phyloP scores from a whole-genome alignment of 805 yeast species.

The Vanderwaltozyma yarrowii region DNA sequence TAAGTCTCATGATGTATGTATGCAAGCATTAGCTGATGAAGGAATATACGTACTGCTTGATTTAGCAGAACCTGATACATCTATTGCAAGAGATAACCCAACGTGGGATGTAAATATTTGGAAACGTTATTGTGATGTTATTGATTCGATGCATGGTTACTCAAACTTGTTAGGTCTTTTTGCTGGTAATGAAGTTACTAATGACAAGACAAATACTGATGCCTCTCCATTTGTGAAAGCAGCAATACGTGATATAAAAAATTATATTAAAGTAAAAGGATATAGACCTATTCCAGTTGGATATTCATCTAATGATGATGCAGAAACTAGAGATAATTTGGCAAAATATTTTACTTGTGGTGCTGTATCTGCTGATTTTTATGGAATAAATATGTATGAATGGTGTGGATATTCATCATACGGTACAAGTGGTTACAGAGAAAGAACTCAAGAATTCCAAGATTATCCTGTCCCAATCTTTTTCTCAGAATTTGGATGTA shows the following conservation, averaged over 20 bases:
- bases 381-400: constrained; percentile 80
- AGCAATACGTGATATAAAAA: constrained; percentile 81
- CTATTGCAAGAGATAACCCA: constrained; percentile 72
- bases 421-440: constrained; percentile 53
- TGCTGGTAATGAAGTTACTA: constrained; percentile 96
- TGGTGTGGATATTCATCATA: constrained; percentile 71
- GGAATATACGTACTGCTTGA: constrained; percentile 91
- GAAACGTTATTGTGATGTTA: constrained; percentile 69
- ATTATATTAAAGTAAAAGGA: constrained; percentile 48
- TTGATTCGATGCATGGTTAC: constrained; percentile 70
- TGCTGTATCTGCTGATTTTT: constrained; percentile 51
- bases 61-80: constrained; percentile 71
- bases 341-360: constrained; percentile 89
- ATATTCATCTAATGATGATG: constrained; percentile 84
- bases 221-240: constrained; percentile 95
- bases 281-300: constrained; percentile 88
- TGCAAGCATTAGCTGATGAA: constrained; percentile 63
- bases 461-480: constrained; percentile 63
- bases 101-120: constrained; percentile 64
- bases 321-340: constrained; percentile 62
- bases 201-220: constrained; percentile 69
- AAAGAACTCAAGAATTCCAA: constrained; percentile 50
- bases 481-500: constrained; percentile 79
- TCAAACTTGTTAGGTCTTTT: constrained; percentile 84
- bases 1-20: constrained; percentile 64